Percentiles rank a stretch among this genome's conserved stretches.
Evolutionary conservation across 495 filamentous ascomycete genomes (phyloP).

Genomic region (Aspergillus mulundensis): DNA sequence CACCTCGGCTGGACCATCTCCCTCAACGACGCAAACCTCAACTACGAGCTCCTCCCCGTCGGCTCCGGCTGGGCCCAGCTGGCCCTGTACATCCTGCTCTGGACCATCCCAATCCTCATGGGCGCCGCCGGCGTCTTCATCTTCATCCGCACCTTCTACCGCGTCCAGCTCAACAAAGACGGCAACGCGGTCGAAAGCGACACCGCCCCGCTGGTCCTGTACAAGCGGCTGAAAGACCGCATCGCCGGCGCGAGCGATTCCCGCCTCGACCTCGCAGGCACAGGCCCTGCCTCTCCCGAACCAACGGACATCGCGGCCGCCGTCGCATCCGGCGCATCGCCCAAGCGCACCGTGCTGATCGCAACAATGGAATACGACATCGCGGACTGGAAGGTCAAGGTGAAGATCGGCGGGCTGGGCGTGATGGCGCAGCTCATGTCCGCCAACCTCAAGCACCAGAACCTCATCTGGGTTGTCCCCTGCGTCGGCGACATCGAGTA

Average conservation of each 20-base stretch:
- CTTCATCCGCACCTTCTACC: slow-evolving; percentile 63
- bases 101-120: slow-evolving; percentile 48
- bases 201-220: slow-evolving; percentile 28
- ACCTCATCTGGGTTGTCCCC: slow-evolving; percentile 69
- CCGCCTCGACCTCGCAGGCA: slow-evolving; percentile 4
- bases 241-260: slow-evolving; percentile 2
- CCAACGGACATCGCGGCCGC: slow-evolving; percentile 36
- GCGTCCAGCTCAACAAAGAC: slow-evolving; percentile 64
- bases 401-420: slow-evolving; percentile 68
- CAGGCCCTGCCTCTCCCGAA: too few species aligned
- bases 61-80: slow-evolving; percentile 55
- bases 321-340: slow-evolving; percentile 27
- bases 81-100: slow-evolving; percentile 51
- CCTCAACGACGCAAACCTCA: slow-evolving; percentile 51
- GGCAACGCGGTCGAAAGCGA: slow-evolving; percentile 49
- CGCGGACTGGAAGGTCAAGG: slow-evolving; percentile 65
- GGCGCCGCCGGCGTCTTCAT: slow-evolving; percentile 48
- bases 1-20: slow-evolving; percentile 53
- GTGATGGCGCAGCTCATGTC: slow-evolving; percentile 69
- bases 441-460: slow-evolving; percentile 59
- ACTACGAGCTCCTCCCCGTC: slow-evolving; percentile 48
- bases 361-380: slow-evolving; percentile 72
- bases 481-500: slow-evolving; percentile 66
- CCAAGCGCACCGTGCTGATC: slow-evolving; percentile 55
- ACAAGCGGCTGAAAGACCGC: slow-evolving; percentile 24